Base-by-base conservation (phyloP, 1,139 yeast species). In the Blastobotrys apis region DNA sequence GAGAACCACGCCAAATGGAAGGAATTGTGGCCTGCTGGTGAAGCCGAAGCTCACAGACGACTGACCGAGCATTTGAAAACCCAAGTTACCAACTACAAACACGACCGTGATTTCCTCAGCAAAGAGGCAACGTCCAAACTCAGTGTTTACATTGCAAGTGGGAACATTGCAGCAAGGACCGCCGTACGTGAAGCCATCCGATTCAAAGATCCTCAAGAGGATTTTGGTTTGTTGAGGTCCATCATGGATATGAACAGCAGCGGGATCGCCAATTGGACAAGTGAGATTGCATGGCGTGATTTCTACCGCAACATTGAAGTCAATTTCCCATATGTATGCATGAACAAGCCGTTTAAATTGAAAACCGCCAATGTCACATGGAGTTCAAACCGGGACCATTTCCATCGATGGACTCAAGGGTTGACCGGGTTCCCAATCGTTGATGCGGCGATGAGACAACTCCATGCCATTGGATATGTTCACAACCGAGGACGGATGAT, bases 211-310 rank as follows among this genome's bases (percentile, higher is more conserved):
- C 19, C 33, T 2, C 54, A 66, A 17, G 46, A 60, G 12, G 60
- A 63, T n/a, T 51, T 58, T 16, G 58, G 60, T 38, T 48, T 60
- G 9, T 41, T 56, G 9, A 57, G 58, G 31, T 43, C 56, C 16
- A 54, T 67, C 34, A 66, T 68, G 27, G 56, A 50, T 36, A 33
- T 41, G 27, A 61, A 65, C 43, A 48, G 15, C 8, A 19, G 55
- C 1, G 71, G 74, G 10, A 55, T 65, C 13, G 63, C 66, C 16
- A 70, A 69, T 37, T 75, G 74, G 66, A 65, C 75, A 13, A 66
- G 80, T 32, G 79, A 77, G 56, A 64, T 77, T 5, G 78, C 80
- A 1, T 77, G 80, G 76, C 66, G 81, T 50, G 81, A 77, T 53
- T 77, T 75, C 47, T 77, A 77, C 54, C 67, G 71, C 33, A 79